Base-by-base conservation (phyloP, 345 rosid genomes). In the Noccaea bulbosa region DNA sequence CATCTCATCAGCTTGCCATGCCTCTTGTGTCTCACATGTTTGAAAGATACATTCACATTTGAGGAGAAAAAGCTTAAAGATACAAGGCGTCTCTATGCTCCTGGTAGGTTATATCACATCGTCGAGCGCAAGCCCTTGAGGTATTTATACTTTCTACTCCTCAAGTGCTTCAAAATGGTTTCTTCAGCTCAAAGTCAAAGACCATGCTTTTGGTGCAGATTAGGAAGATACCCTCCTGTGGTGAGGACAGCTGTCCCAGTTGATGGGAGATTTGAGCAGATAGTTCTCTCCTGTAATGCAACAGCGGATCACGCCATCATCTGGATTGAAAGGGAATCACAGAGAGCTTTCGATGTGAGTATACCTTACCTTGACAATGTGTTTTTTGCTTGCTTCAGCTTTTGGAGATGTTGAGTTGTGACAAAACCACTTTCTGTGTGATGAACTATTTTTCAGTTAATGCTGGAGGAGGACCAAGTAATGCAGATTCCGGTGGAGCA, bases 231-330 rank as follows among this genome's bases (percentile, higher is more conserved):
- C 85, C 99, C 97, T 15, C 95, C 99, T 0, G 86, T 89, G 73
- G 99, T 94, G 78, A 89, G 88, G 80, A 94, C 95, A 16, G 99
- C 99, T 53, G 99, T 91, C 5, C 99, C 99, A 16, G 97, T 94
- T 53, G 96, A 94, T 77, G 96, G 97, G 69, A 87, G 97, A 68
- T 94, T 94, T 67, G 97, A 94, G 86, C 95, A 88, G 76, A 72
- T 84, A 7, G 96, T 88, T 74, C 88, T 94, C 56, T 89, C 97
- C 14, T 89, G 95, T 79, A 94, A 91, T 76, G 91, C 91, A 44
- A 91, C 89, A 8, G 75, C 94, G 5, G 99, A 94, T 76, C 96
- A 91, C 72, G 91, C 91, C 15, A 79, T 91, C 72, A 80, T 94
- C 59, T 94, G 96, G 97, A 80, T 91, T 24, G 83, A 85, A 74